phyloP scores from a whole-genome alignment of 768 basidiomycete genomes.

The Suillus hirtellus region DNA sequence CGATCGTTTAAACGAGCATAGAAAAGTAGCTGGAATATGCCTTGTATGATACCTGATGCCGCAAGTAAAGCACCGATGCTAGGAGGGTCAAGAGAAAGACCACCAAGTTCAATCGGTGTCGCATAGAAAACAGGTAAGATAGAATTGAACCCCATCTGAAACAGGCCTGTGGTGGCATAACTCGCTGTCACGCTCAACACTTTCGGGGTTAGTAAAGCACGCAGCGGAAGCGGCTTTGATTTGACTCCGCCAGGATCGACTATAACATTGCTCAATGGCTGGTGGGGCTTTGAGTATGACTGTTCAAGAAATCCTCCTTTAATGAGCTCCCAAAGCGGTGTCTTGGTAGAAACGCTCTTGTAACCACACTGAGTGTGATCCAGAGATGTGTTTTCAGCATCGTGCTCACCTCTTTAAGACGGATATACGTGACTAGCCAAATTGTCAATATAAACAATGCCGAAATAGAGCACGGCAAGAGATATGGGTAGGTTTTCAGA shows the following conservation, averaged over 20 bases:
- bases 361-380: background rate
- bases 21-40: conserved; percentile 58
- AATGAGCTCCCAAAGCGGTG: background rate
- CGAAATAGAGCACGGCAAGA: conserved; percentile 65
- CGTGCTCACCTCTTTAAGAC: conserved; percentile 51
- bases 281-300: background rate
- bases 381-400: background rate
- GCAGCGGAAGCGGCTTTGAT: conserved; percentile 42
- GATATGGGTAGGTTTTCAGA: conserved; percentile 68
- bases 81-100: conserved; percentile 27
- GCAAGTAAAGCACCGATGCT: conserved; percentile 32
- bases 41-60: conserved; percentile 26
- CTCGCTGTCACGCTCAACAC: conserved; percentile 60
- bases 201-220: conserved; percentile 48
- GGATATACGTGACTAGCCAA: conserved; percentile 49
- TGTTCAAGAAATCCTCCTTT: background rate
- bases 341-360: background rate
- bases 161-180: conserved; percentile 59
- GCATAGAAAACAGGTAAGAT: conserved; percentile 35
- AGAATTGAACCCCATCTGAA: conserved; percentile 64
- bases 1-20: conserved; percentile 57
- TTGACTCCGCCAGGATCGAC: background rate
- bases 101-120: conserved; percentile 32
- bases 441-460: conserved; percentile 44
- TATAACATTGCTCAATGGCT: background rate